Base-by-base conservation (phyloP, 2,329 filamentous ascomycete species). In the Elsinoe fawcettii region DNA sequence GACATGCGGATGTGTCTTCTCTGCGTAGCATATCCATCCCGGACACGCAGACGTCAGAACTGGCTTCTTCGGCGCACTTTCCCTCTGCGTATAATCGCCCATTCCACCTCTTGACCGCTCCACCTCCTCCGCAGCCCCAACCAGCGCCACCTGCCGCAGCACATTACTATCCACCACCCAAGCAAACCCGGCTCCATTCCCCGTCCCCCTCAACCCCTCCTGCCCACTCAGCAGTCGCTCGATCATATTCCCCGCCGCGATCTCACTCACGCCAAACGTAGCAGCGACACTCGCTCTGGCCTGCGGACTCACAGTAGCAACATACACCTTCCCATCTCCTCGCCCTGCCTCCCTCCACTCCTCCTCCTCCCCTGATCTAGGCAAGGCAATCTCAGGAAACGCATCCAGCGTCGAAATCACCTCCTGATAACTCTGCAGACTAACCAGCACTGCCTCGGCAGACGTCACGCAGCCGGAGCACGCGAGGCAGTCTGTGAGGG, bases 381-480 rank as follows among this genome's bases (percentile, higher is more conserved):
- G 67, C 41, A 62, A 49, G 64, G 66, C 62, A 56, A 82, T 66
- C 55, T 77, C 74, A 3, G 71, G 71, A 60, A 78, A 70, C 3
- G 82, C 77, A 68, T 96, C 90, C 30, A 99, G 80, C 4, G 88
- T 86, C 59, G 81, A 82, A 51, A 99, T 78, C 6, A 99, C 91
- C 73, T 99, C 93, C 36, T 85, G 83, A 71, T 99, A 93, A 63
- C 89, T 95, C 73, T 99, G 93, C 56, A 99, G 75, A 59, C 88
- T 93, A 54, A 99, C 90, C 41, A 99, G 82, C n/a, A 99, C 89
- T 14, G 93, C 93, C 74, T 99, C 93, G 47, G 93, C 93, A 5
- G 91, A 96, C 18, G 93, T 99, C 54, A 99, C 93, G 71, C 93
- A 99, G 55, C 93, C 93, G 8, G 93, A 96, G 73, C 93, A 99